Conservation (phyloP, 306 rosid genomes). For the Sechiopsis laciniata region DNA sequence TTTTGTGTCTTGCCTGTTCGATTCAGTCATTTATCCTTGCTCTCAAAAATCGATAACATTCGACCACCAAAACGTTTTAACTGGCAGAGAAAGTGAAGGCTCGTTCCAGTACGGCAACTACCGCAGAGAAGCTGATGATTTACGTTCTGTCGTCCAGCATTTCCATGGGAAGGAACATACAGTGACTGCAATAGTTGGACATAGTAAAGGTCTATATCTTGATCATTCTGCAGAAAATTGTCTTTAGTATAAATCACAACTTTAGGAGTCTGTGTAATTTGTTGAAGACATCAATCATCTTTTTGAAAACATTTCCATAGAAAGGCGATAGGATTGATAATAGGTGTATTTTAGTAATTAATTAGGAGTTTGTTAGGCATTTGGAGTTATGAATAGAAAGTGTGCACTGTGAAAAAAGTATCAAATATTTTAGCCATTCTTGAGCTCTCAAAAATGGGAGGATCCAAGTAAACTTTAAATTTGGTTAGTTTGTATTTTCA, state of each 20-base stretch:
- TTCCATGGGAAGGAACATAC: slow-evolving; percentile 43
- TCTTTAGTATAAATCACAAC: neutral
- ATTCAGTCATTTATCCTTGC: neutral
- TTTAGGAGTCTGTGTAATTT: neutral
- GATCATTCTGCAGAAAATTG: neutral
- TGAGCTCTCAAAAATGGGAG: too few species aligned
- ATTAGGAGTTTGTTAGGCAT: too few species aligned
- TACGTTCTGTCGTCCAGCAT: slow-evolving; percentile 57
- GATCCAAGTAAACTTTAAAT: too few species aligned
- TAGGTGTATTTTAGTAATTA: too few species aligned
- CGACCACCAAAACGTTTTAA: slow-evolving; percentile 10
- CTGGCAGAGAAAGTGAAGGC: slow-evolving; percentile 86
- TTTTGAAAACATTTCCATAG: slow-evolving; percentile 33
- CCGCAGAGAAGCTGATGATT: slow-evolving; percentile 71
- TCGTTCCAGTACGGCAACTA: slow-evolving; percentile 76
- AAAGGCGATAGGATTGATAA: too few species aligned
- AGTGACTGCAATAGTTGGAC: slow-evolving; percentile 65
- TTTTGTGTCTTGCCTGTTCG: neutral
- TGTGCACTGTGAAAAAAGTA: too few species aligned
- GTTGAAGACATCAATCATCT: neutral
- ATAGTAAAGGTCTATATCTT: slow-evolving; percentile 67
- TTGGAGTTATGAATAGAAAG: too few species aligned
- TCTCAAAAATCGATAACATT: neutral
- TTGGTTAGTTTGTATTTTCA: too few species aligned
- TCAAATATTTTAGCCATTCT: too few species aligned